Base-by-base conservation (phyloP, 192 early-diverging fungal genomes). In the Fimicolochytrium jonesii region DNA sequence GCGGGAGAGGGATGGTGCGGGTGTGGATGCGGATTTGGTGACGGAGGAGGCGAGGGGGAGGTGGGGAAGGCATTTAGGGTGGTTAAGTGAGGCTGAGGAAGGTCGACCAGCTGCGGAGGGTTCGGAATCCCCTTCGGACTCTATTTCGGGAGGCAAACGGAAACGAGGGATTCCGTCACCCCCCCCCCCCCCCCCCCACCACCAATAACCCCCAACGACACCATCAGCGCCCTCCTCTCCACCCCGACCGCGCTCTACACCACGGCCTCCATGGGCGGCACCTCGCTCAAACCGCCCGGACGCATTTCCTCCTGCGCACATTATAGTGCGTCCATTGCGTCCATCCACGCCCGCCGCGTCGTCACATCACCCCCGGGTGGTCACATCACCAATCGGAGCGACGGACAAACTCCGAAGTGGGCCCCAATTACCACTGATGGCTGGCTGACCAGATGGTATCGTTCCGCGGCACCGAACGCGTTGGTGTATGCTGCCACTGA, bases 261-360 rank as follows among this genome's bases (percentile, higher is more conserved):
- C 1, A 90, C 87, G 1, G 92, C 94, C 0, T 90, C 87, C 64
- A 90, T 86, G 46, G 93, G 93, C 22, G 93, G 93, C 0, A 92
- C 94, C 50, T 82, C 87, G 1, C 76, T 94, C 22, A 96, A 94
- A 72, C 75, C 20, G 13, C 86, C 90, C 0, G 92, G 92, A 0
- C 75, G 93, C 4, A 74, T 96, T 11, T 91, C 92, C 15, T 91
- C 94, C 76, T 91, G 92, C 0, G 93, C 91, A 3, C 68, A 89
- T 61, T 92, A 81, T 75, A 90, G 90, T 0, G 72, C 83, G 25
- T n/a, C n/a, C n/a, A n/a, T n/a, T n/a, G n/a, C n/a, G n/a, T 92
- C 92, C 0, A 75, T 50, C 18, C 26, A 22, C 35, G n/a, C n/a
- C n/a, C n/a, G n/a, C n/a, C n/a, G n/a, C n/a, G n/a, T n/a, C n/a